phyloP scores from a whole-genome alignment of 2,329 filamentous ascomycete genomes.

The Neofusicoccum kwambonambiense region DNA sequence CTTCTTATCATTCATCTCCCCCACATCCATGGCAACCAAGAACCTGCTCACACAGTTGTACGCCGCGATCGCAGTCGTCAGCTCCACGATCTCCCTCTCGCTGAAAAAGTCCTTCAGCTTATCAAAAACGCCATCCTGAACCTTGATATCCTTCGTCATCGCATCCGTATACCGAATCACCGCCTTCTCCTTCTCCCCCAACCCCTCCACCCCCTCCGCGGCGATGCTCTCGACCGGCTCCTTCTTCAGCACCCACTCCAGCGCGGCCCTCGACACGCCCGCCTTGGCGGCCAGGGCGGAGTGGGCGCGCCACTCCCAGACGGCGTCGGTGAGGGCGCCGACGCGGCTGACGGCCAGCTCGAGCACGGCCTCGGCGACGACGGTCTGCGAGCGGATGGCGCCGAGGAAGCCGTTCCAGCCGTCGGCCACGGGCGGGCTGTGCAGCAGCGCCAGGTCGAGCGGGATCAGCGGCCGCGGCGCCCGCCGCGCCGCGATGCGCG shows the following conservation, averaged over 20 bases:
- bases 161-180: slow-evolving; percentile 75
- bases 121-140: slow-evolving; percentile 67
- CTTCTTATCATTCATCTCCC: slow-evolving; percentile 39
- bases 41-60: slow-evolving; percentile 88
- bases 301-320: slow-evolving; percentile 84
- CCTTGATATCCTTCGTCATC: slow-evolving; percentile 74
- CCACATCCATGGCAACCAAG: slow-evolving; percentile 73
- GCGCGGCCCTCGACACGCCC: slow-evolving; percentile 65
- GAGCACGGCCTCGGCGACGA: slow-evolving; percentile 54
- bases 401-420: slow-evolving; percentile 60
- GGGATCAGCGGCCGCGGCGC: slow-evolving; percentile 51
- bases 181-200: slow-evolving; percentile 37
- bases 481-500: slow-evolving; percentile 53
- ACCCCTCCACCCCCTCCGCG: not conserved
- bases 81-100: slow-evolving; percentile 75
- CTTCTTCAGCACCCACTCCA: slow-evolving; percentile 44
- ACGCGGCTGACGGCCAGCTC: slow-evolving; percentile 83
- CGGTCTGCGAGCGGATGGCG: slow-evolving; percentile 54
- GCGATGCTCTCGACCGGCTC: slow-evolving; percentile 37
- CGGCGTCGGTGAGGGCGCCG: slow-evolving; percentile 74
- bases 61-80: slow-evolving; percentile 73
- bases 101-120: slow-evolving; percentile 60
- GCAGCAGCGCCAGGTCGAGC: slow-evolving; percentile 56
- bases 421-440: slow-evolving; percentile 56
- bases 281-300: slow-evolving; percentile 57